Evolutionary conservation across 148 eudicot genomes (phyloP).

Genomic region (Fagopyrum tataricum): DNA sequence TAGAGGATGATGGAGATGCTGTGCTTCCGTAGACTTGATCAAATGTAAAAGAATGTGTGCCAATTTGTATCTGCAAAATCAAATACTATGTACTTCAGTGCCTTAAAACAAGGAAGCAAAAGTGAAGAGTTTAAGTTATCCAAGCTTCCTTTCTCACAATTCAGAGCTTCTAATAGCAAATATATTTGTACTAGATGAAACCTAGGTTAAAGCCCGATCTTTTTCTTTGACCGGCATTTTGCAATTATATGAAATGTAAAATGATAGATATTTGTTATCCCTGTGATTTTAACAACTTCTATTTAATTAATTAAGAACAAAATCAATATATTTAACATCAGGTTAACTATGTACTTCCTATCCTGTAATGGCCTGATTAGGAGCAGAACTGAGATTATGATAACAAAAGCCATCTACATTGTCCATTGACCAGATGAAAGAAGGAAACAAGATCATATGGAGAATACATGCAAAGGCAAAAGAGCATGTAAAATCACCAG

Average conservation of each 20-base stretch:
- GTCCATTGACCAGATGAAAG: slow-evolving; percentile 6
- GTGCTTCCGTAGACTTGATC: slow-evolving; percentile 93
- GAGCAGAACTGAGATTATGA: background rate
- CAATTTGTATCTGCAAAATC: slow-evolving; percentile 73
- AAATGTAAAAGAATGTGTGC: slow-evolving; percentile 93
- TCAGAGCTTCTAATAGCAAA: background rate
- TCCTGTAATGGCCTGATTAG: background rate
- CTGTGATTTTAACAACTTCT: background rate
- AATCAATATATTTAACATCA: background rate
- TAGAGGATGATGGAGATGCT: slow-evolving; percentile 60
- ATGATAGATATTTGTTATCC: background rate
- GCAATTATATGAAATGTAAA: background rate
- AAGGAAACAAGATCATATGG: slow-evolving; percentile 11
- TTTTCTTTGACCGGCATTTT: background rate
- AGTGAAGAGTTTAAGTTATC: background rate
- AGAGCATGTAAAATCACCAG: background rate
- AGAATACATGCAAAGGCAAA: background rate
- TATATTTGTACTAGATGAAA: background rate
- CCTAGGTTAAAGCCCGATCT: background rate
- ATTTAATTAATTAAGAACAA: background rate
- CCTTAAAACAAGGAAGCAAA: background rate
- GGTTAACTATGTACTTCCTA: background rate
- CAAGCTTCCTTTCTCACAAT: background rate
- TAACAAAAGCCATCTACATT: background rate
- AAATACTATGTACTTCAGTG: background rate